Conservation (phyloP, 371 early-diverging fungal genomes). For the Actinomucor elegans region DNA sequence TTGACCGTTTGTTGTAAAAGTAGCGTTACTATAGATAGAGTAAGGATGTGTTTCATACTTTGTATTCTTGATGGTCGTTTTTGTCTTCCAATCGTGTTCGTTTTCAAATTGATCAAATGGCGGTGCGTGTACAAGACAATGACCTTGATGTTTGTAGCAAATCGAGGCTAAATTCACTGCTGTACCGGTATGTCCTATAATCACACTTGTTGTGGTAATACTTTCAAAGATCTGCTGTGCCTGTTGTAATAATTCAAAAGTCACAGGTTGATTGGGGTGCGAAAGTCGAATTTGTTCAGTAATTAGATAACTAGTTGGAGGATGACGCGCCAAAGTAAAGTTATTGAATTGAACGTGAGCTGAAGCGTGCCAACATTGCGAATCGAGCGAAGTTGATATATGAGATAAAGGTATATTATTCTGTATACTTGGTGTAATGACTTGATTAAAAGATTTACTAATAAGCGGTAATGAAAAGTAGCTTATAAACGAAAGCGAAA, state of each 20-base stretch:
- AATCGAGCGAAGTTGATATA: constrained; percentile 20
- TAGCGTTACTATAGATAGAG: constrained; percentile 49
- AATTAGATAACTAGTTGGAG: constrained; percentile 26
- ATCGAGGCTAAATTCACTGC: constrained; percentile 23
- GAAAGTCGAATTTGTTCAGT: constrained; percentile 40
- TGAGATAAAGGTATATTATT: constrained; percentile 19
- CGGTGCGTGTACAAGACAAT: constrained; percentile 59
- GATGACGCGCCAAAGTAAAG: constrained; percentile 8
- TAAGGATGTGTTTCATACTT: constrained; percentile 32
- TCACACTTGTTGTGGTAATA: constrained; percentile 19
- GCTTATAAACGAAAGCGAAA: constrained; percentile 24
- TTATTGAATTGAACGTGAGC: constrained; percentile 32
- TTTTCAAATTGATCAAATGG: constrained; percentile 20
- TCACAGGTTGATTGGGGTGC: constrained; percentile 20
- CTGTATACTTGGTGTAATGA: constrained; percentile 5
- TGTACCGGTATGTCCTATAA: constrained; percentile 6
- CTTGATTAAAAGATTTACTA: constrained; percentile 3
- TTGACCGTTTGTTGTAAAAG: constrained; percentile 22
- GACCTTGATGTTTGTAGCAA: constrained; percentile 26
- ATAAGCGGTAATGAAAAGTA: constrained; percentile 25
- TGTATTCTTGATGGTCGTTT: constrained; percentile 20
- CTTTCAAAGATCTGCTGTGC: constrained; percentile 21
- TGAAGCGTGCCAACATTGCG: constrained; percentile 39
- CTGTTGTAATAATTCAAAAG: constrained; percentile 23
- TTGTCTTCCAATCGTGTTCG: constrained; percentile 29